phyloP scores from a whole-genome alignment of 768 basidiomycete genomes.

The Mycena filopes region DNA sequence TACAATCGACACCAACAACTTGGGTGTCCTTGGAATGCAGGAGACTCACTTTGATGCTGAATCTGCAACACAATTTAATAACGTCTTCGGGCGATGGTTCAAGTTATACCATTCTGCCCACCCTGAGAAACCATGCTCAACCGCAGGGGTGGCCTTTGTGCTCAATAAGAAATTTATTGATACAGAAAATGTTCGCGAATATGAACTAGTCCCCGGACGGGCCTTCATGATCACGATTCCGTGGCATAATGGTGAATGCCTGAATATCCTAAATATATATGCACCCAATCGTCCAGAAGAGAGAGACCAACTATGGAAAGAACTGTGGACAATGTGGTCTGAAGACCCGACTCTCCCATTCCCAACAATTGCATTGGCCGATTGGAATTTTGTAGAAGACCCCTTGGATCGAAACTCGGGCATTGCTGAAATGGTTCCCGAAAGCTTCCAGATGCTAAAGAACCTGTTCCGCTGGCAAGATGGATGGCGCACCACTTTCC shows the following conservation, averaged over 20 bases:
- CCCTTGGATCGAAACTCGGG: slow-evolving; percentile 30
- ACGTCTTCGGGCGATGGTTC: no score
- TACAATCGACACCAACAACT: no score
- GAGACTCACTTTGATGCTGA: no score
- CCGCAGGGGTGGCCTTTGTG: no score
- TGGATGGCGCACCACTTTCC: no score
- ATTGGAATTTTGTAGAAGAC: slow-evolving; percentile 43
- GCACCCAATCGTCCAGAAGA: slow-evolving; percentile 1
- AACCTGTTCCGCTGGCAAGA: no score
- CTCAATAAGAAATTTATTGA: no score
- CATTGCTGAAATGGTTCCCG: neutral
- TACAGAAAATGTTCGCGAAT: no score
- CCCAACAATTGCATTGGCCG: slow-evolving; percentile 28
- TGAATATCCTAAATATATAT: neutral
- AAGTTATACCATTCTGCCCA: no score
- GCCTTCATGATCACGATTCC: slow-evolving; percentile 1
- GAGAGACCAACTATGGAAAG: neutral
- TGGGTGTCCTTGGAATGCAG: no score
- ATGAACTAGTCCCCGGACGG: neutral
- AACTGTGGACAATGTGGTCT: neutral
- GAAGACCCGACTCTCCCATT: neutral
- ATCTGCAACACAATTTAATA: no score
- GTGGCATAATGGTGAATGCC: neutral
- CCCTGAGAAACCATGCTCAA: no score
- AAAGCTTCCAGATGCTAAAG: neutral